phyloP scores from a whole-genome alignment of 805 yeast species.

The Wickerhamomyces bisporus region DNA sequence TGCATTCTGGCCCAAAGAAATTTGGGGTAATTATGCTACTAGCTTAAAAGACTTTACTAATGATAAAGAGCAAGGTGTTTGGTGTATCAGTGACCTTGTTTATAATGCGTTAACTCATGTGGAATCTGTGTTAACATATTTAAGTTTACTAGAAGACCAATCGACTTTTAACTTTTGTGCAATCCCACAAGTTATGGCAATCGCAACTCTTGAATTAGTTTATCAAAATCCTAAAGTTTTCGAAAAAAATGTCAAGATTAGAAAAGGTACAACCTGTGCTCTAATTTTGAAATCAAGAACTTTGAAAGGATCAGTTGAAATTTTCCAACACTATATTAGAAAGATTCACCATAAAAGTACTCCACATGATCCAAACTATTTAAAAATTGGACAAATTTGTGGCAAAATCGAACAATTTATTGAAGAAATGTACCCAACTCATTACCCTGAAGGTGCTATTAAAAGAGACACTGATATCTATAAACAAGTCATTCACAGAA shows the following conservation, averaged over 20 bases:
- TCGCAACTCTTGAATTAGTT: constrained; percentile 84
- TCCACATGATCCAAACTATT: constrained; percentile 81
- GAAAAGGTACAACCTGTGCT: constrained; percentile 81
- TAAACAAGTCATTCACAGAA: constrained; percentile 38
- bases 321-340: constrained; percentile 71
- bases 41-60: constrained; percentile 55
- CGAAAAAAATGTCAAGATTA: constrained; percentile 71
- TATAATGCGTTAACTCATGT: constrained; percentile 75
- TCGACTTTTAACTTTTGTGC: constrained; percentile 89
- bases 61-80: constrained; percentile 48
- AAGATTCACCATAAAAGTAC: constrained; percentile 73
- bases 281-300: constrained; percentile 72
- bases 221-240: constrained; percentile 77
- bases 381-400: constrained; percentile 76
- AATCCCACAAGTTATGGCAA: constrained; percentile 98
- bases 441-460: constrained; percentile 51
- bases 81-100: constrained; percentile 78
- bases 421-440: constrained; percentile 65
- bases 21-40: constrained; percentile 80
- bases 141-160: constrained; percentile 73
- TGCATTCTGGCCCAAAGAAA: constrained; percentile 93
- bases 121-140: constrained; percentile 67
- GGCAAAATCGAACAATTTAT: constrained; percentile 87
- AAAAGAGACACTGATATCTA: constrained; percentile 33
- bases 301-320: constrained; percentile 66